A percentile compares a stretch with the other conserved stretches of the same genome.
Evolutionary conservation across 1,284 basidiomycete genomes (phyloP).

Genomic region (Boletus sp.): DNA sequence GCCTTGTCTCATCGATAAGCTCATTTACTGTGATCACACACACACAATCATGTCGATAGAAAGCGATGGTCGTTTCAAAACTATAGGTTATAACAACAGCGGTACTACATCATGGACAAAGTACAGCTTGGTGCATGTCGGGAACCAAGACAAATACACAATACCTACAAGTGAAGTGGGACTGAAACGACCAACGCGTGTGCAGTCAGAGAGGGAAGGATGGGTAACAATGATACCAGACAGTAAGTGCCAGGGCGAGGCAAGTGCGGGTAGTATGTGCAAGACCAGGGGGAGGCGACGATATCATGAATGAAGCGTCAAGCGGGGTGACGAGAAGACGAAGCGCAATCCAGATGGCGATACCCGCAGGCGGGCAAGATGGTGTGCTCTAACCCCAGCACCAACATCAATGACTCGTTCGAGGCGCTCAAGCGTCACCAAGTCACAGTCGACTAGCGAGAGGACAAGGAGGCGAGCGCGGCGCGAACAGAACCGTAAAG

Average conservation of each 20-base stretch:
- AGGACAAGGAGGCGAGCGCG: conserved; percentile 30
- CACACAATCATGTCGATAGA: neutral
- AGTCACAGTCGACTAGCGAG: conserved; percentile 38
- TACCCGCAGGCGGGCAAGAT: conserved; percentile 34
- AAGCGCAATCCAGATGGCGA: conserved; percentile 10
- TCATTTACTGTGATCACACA: conserved; percentile 4
- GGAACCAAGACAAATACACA: conserved; percentile 33
- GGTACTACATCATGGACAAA: conserved; percentile 39
- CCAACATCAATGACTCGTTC: conserved; percentile 16
- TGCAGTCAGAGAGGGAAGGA: conserved; percentile 32
- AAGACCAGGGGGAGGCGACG: conserved; percentile 4
- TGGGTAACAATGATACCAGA: conserved; percentile 33
- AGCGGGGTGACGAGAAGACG: neutral
- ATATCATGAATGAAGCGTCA: conserved; percentile 6
- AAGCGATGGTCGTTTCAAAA: conserved; percentile 33
- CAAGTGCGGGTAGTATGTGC: conserved; percentile 23
- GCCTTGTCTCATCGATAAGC: conserved; percentile 19
- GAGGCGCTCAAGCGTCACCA: conserved; percentile 34
- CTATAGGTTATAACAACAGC: conserved; percentile 36
- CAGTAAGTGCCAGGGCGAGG: conserved; percentile 25
- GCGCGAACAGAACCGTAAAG: conserved; percentile 11
- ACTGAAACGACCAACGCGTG: conserved; percentile 32
- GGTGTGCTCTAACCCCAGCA: conserved; percentile 14
- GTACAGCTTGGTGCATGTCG: conserved; percentile 38
- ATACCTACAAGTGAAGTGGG: conserved; percentile 37